Evolutionary conservation across 2,329 filamentous ascomycete species (phyloP), one percentile per base, ranked within the genome.

Genomic region (Ophiostoma ips): DNA sequence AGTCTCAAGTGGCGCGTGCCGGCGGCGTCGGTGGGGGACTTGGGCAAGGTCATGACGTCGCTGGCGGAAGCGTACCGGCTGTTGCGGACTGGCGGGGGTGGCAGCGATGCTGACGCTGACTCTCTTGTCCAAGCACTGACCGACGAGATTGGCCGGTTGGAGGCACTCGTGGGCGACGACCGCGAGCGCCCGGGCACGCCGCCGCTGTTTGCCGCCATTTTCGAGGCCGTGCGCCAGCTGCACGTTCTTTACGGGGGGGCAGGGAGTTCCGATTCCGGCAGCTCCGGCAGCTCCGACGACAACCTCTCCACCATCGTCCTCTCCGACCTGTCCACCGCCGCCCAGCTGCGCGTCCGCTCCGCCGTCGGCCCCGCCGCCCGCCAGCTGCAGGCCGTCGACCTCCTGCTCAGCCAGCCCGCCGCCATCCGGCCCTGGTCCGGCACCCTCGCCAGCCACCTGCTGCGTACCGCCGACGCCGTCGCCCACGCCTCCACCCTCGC

Each of bases 221-320:
- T 83, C 49, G 77, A 81, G 58, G 63, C 66, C 6, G 61, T 83
- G 5, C 67, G 77, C 41, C 76, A 82, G 52, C 62, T 74, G 24
- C 62, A 66, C 8, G 64, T 72, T 30, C 63, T 79, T 19, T 64
- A 69, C 43, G 59, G 55, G 11, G 31, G 12, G 4, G 12, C 50
- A 15, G 18, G n/a, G n/a, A n/a, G n/a, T n/a, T n/a, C n/a, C n/a
- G n/a, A n/a, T n/a, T n/a, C n/a, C n/a, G n/a, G n/a, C n/a, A n/a
- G n/a, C n/a, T n/a, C n/a, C n/a, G n/a, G n/a, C n/a, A n/a, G n/a
- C 10, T 21, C 41, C 11, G 46, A n/a, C 30, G 36, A 35, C 11
- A 33, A 41, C 35, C 41, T 55, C 10, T 16, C 36, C 18, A 53
- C 54, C 5, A 50, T 68, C 3, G 68, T 77, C 3, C 59, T 80